Evolutionary conservation across 768 basidiomycete genomes (phyloP).

Genomic region (Collybiopsis luxurians): DNA sequence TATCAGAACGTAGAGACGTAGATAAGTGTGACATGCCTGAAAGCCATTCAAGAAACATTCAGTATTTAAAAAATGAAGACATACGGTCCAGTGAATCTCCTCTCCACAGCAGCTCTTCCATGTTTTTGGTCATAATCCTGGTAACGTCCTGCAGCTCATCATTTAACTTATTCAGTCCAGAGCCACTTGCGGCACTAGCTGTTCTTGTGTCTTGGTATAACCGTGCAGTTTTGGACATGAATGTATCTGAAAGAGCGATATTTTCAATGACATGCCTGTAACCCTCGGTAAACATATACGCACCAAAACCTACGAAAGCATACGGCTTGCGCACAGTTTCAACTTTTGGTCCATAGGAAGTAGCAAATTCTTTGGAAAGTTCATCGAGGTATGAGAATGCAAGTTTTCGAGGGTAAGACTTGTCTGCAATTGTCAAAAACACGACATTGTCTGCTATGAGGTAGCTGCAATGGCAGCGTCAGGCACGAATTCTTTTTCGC

Average conservation of each 20-base stretch:
- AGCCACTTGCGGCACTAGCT: conserved; percentile 61
- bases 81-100: conserved; percentile 95
- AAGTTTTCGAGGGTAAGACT: conserved; percentile 94
- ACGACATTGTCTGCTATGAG: conserved; percentile 93
- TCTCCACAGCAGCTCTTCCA: conserved; percentile 98
- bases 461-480: conserved; percentile 61
- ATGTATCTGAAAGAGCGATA: conserved; percentile 71
- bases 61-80: conserved; percentile 26
- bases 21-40: conserved; percentile 97
- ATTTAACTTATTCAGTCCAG: conserved; percentile 82
- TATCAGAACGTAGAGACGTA: conserved; percentile 90
- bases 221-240: conserved; percentile 97
- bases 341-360: conserved; percentile 90
- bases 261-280: background rate
- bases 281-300: conserved; percentile 22
- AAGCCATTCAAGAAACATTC: conserved; percentile 1
- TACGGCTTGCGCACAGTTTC: conserved; percentile 95
- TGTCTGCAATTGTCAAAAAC: conserved; percentile 93
- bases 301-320: conserved; percentile 97
- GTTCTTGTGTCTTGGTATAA: conserved; percentile 94
- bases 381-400: conserved; percentile 98
- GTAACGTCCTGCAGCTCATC: conserved; percentile 98
- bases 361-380: conserved; percentile 92
- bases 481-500: background rate
- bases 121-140: conserved; percentile 99